Percentiles rank a stretch among this genome's conserved stretches.
Evolutionary conservation across 2,329 filamentous ascomycete genomes (phyloP).

Genomic region (Curvularia eragrostidis): DNA sequence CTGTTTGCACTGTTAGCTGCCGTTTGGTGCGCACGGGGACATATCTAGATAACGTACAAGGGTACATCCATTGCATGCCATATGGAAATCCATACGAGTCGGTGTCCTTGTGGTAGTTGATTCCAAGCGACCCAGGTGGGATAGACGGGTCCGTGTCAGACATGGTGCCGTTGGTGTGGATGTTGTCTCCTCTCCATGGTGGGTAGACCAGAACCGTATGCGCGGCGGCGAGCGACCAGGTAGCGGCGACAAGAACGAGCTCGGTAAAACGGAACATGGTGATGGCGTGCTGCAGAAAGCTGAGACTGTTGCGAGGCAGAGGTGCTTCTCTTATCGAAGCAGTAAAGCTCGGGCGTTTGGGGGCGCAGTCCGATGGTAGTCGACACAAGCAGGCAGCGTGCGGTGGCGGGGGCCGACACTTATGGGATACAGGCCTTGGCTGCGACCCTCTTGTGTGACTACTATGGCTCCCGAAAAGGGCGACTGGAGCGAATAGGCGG

Average conservation of each 20-base stretch:
- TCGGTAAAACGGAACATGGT: constrained; percentile 46
- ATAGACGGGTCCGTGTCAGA: constrained; percentile 48
- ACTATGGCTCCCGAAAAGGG: constrained; percentile 22
- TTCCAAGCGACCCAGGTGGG: constrained; percentile 54
- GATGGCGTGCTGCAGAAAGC: constrained; percentile 10
- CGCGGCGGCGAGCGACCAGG: constrained; percentile 60
- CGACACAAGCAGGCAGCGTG: constrained; percentile 28
- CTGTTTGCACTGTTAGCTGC: constrained; percentile 56
- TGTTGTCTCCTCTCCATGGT: constrained; percentile 84
- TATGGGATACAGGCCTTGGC: constrained; percentile 30
- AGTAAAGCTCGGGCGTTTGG: neutral
- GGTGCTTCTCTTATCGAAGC: neutral
- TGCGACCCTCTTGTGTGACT: constrained; percentile 30
- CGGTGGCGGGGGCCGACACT: constrained; percentile 37
- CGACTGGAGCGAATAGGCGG: constrained; percentile 24
- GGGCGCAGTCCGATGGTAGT: constrained; percentile 16
- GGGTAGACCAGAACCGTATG: constrained; percentile 88
- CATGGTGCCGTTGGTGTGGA: constrained; percentile 73
- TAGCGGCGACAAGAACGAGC: constrained; percentile 42
- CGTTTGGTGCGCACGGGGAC: neutral
- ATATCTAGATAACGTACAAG: constrained; percentile 69
- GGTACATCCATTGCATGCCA: constrained; percentile 95
- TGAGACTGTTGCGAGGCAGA: neutral
- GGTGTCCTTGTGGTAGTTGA: constrained; percentile 55
- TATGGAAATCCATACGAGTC: constrained; percentile 69